Conservation (phyloP, 1,139 yeast genomes). For the Starmera stellimalicola region DNA sequence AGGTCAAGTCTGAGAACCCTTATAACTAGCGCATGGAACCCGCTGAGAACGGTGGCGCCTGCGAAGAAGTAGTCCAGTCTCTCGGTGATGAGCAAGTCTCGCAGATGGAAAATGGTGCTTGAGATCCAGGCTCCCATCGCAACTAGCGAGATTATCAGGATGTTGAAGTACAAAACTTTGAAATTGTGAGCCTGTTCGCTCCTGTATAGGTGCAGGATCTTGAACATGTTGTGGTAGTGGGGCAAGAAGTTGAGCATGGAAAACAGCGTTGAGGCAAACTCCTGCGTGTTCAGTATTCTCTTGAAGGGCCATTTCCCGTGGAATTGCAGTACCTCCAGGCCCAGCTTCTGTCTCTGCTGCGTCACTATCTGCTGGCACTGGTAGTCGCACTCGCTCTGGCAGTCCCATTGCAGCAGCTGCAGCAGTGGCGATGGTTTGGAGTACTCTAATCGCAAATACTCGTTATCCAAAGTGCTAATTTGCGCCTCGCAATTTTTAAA, state of each 20-base stretch:
- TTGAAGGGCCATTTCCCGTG: conserved; percentile 97
- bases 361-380: conserved; percentile 79
- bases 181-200: conserved; percentile 14
- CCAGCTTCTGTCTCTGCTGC: conserved; percentile 32
- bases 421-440: conserved; percentile 22
- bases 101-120: conserved; percentile 77
- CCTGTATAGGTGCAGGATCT: conserved; percentile 21
- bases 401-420: conserved; percentile 60
- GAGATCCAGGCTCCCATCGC: conserved; percentile 87
- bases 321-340: conserved; percentile 62
- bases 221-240: conserved; percentile 50
- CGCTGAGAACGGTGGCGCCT: conserved; percentile 74
- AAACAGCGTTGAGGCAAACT: conserved; percentile 71
- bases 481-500: conserved; percentile 24
- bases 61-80: conserved; percentile 88
- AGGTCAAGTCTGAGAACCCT: conserved; percentile 50
- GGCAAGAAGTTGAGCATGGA: conserved; percentile 74
- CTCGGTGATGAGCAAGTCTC: conserved; percentile 76
- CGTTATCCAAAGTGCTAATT: conserved; percentile 15
- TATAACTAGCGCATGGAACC: conserved; percentile 58
- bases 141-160: conserved; percentile 39
- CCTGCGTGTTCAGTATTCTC: conserved; percentile 72
- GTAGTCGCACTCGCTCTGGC: conserved; percentile 81
- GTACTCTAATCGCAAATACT: conserved; percentile 25
- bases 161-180: conserved; percentile 29